Base-by-base conservation (phyloP, 129 eudicot species). In the Tanacetum coccineum region DNA sequence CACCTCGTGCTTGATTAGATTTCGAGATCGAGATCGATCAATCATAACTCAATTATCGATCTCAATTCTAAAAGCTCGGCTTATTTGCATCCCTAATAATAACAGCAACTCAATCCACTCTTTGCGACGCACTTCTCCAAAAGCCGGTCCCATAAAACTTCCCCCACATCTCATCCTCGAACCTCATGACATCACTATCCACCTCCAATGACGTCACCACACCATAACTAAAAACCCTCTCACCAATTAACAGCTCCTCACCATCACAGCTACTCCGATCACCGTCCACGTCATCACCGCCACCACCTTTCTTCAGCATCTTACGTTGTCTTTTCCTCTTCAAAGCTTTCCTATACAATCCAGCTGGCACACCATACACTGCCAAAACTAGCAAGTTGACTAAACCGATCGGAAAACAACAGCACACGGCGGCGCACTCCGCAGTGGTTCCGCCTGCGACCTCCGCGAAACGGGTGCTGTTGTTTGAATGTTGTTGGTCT, bases 121-220 rank as follows among this genome's bases (percentile, higher is more conserved):
- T 74, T 19, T 77, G 92, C 2, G 87, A 72, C 9, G 56, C 74
- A 36, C 97, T 90, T 68, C 97, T 78, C 91, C 95, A 86, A 61
- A 90, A 90, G 22, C 97, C 97, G 42, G 88, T 80, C 15, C 88
- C 76, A 65, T 81, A 78, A 67, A 90, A 90, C 59, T 44, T 82
- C 12, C 72, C 75, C 95, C 88, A 86, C 97, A 90, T 90, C 54
- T 87, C 91, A 76, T 78, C 76, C 80, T 90, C 95, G n/a, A 90
- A 77, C 66, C 70, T 82, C 25, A 82, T 70, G 67, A 79, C 82
- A 44, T 86, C 87, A 7, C 78, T 58, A 53, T 83, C 92, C 25
- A 51, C 5, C 61, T 68, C 82, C 20, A 36, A 55, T 10, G 18
- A 28, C 64, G 6, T 59, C 64, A 59, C 42, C 54, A 49, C 18